Evolutionary conservation across 2,329 filamentous ascomycete species (phyloP).

Genomic region (Penicillium sp.): DNA sequence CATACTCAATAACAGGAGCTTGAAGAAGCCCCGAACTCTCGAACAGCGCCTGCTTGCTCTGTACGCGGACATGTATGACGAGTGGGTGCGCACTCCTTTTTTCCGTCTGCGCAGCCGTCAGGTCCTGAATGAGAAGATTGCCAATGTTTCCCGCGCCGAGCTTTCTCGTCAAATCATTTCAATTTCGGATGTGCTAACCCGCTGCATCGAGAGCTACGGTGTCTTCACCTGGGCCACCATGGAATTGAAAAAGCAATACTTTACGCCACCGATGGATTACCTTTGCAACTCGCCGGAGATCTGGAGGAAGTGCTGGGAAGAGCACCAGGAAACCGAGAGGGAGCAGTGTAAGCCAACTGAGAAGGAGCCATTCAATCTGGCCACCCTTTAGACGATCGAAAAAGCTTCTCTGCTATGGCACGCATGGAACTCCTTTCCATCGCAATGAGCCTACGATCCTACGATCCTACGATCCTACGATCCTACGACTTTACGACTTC

Average conservation of each 20-base stretch:
- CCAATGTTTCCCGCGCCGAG: not conserved
- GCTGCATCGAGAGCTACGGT: constrained; percentile 23
- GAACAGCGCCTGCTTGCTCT: constrained; percentile 25
- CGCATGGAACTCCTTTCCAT: too few species aligned
- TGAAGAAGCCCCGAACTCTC: constrained; percentile 20
- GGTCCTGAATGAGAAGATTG: not conserved
- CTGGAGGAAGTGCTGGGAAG: constrained; percentile 9
- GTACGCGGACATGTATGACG: constrained; percentile 28
- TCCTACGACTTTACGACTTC: not conserved
- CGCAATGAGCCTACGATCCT: not conserved
- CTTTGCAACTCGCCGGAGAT: constrained; percentile 12
- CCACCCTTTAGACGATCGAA: not conserved
- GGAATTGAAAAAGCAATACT: constrained; percentile 16
- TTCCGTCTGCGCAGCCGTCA: constrained; percentile 20
- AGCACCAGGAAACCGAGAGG: not conserved
- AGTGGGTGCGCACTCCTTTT: constrained; percentile 28
- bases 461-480: not conserved
- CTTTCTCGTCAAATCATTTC: constrained; percentile 17
- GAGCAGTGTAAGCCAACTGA: not conserved
- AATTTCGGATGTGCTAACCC: constrained; percentile 22
- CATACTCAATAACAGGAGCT: constrained; percentile 13
- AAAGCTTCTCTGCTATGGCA: not conserved
- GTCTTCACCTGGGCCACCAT: constrained; percentile 14
- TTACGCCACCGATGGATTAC: constrained; percentile 12
- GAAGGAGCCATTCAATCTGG: not conserved